A percentile compares a stretch with the other conserved stretches of the same genome.
phyloP scores from a whole-genome alignment of 306 rosid species.

The Medicago ruthenica region DNA sequence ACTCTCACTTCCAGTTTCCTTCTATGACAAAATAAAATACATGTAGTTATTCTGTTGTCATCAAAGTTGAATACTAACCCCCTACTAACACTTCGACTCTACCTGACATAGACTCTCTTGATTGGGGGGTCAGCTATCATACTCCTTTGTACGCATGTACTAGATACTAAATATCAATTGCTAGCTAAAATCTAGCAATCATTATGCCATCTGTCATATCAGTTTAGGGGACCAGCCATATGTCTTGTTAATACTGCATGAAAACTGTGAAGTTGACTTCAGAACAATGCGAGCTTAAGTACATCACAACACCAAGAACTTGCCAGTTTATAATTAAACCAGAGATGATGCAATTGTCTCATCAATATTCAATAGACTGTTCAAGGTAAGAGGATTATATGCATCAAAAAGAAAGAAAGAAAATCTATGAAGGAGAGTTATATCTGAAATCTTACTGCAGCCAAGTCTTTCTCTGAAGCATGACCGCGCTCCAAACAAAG shows the following conservation, averaged over 20 bases:
- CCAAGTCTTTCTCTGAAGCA: constrained; percentile 79
- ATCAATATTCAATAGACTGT: constrained; percentile 23
- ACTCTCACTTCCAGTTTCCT: too few species aligned
- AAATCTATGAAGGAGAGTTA: constrained; percentile 18
- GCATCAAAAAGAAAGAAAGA: constrained; percentile 29
- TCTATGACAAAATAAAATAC: too few species aligned
- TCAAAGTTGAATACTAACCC: too few species aligned
- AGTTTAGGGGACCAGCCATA: background rate
- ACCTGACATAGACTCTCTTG: too few species aligned
- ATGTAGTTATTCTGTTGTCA: too few species aligned
- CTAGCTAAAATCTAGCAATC: background rate
- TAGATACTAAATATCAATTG: background rate
- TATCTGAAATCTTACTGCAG: constrained; percentile 61
- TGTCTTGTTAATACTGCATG: background rate
- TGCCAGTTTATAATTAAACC: constrained; percentile 32
- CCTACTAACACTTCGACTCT: too few species aligned
- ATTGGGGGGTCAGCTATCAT: background rate
- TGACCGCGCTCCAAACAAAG: constrained; percentile 79
- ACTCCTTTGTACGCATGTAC: background rate
- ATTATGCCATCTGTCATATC: background rate
- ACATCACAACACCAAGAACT: constrained; percentile 15
- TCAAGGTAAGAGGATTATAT: constrained; percentile 10
- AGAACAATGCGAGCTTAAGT: background rate
- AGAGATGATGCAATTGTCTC: constrained; percentile 21
- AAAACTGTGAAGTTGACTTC: background rate